Evolutionary conservation across 2,329 filamentous ascomycete species (phyloP), one percentile per base, ranked within the genome.

Genomic region (Periconia macrospinosa): DNA sequence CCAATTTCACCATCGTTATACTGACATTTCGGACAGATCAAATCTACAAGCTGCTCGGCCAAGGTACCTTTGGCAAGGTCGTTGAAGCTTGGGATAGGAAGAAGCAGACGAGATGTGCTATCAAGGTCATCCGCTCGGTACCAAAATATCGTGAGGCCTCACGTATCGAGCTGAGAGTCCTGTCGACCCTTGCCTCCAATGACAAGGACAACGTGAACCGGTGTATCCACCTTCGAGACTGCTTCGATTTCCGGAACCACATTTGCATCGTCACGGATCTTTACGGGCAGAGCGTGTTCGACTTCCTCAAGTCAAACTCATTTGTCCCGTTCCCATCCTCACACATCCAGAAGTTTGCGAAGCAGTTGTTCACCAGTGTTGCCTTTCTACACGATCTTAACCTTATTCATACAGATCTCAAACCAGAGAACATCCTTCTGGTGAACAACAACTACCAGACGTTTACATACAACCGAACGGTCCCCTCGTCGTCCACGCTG

Each of bases 261-360:
- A 97, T 99, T 63, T 99, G 94, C 81, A 89, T 89, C 56, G 86
- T 89, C 64, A 89, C 86, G 14, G 86, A 88, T 70, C 76, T 89
- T 15, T 84, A 97, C 30, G 93, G 93, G 45, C 93, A 97, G 70
- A 97, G 93, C 66, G 93, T 99, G 49, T 99, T 99, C 72, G 94
- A 99, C 76, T 99, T 99, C 65, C 82, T 99, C 45, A 99, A 99
- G 78, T 87, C 88, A 68, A 97, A 97, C 70, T 84, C 86, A 60
- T 99, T 99, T 70, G 92, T 96, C 17, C 94, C 94, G 0, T 99
- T 99, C 69, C 94, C 94, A 13, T 97, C 95, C 80, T 97, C 92
- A 61, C 94, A 99, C 75, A 99, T 99, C 54, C 94, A 97, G 74
- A 93, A 86, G 71, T 97, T 99, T 80, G 94, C 94, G 45, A 86